These are phyloP conservation scores for Aspergillus fructus DNA, from an alignment of 2,329 filamentous ascomycete species.

Conservation along the genomic window DNA sequence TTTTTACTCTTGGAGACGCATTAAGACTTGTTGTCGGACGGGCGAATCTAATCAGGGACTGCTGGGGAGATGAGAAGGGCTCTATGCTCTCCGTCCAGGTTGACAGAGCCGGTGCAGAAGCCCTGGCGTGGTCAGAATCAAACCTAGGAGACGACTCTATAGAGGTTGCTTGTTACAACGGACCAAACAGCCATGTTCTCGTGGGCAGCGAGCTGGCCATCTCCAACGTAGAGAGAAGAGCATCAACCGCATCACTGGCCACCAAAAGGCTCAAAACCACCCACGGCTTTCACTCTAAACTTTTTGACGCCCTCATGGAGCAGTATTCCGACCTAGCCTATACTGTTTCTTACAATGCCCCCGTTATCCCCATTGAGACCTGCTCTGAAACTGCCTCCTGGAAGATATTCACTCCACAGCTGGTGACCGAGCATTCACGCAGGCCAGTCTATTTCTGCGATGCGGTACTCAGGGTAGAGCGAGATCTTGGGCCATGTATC, in stretches of 20 bases:
- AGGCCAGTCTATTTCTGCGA: neutral
- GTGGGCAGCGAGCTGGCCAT: conserved; percentile 38
- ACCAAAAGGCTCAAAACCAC: conserved; percentile 45
- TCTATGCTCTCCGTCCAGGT: conserved; percentile 32
- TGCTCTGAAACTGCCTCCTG: neutral
- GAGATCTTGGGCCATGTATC: neutral
- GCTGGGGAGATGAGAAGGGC: conserved; percentile 35
- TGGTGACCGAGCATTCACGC: neutral
- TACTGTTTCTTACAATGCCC: conserved; percentile 30
- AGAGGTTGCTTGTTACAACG: conserved; percentile 51
- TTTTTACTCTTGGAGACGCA: conserved; percentile 30
- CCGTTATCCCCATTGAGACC: conserved; percentile 29
- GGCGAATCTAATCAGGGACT: conserved; percentile 29
- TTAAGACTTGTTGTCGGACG: conserved; percentile 29
- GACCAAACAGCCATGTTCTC: conserved; percentile 43
- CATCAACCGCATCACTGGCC: neutral
- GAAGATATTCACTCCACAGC: neutral
- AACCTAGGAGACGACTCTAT: neutral
- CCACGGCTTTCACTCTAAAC: conserved; percentile 49
- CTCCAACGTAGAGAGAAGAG: conserved; percentile 13
- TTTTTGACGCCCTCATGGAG: conserved; percentile 38
- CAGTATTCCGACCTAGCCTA: conserved; percentile 26
- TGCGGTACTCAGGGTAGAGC: neutral
- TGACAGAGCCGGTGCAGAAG: conserved; percentile 16
- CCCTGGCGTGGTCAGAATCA: neutral